Conservation (phyloP, 2,329 filamentous ascomycete species). For the Penicillium brasilianum region DNA sequence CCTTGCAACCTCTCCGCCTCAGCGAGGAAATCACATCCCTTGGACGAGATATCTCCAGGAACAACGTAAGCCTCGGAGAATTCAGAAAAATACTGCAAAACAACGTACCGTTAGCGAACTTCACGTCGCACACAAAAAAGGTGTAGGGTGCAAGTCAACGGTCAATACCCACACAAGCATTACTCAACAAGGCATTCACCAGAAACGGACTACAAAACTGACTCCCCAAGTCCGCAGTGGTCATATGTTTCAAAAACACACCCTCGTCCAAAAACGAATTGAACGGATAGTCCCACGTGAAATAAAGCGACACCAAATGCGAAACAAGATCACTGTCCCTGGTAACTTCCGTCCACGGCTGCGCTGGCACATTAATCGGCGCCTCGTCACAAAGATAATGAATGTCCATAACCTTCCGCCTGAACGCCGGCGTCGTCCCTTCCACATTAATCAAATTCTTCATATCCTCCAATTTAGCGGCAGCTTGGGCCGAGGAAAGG, state of each 20-base stretch:
- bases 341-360: conserved; percentile 80
- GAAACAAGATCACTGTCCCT: conserved; percentile 74
- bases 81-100: conserved; percentile 43
- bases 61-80: conserved; percentile 46
- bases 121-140: neutral
- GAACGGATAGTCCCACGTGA: conserved; percentile 93
- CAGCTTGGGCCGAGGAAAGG: conserved; percentile 15
- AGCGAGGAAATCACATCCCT: conserved; percentile 43
- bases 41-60: conserved; percentile 44
- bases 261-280: conserved; percentile 79
- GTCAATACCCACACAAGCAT: conserved; percentile 44
- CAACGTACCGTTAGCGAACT: conserved; percentile 1
- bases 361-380: conserved; percentile 41
- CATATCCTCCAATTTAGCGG: conserved; percentile 36
- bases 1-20: conserved; percentile 42
- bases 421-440: conserved; percentile 38
- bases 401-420: conserved; percentile 49
- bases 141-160: neutral
- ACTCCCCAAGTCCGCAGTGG: conserved; percentile 43
- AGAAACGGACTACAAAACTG: conserved; percentile 82
- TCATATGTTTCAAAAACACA: conserved; percentile 66
- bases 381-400: conserved; percentile 46
- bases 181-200: conserved; percentile 86
- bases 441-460: conserved; percentile 38
- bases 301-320: conserved; percentile 89